Evolutionary conservation across 371 early-diverging fungal species (phyloP), one percentile per base, ranked within the genome.

Genomic region (Zychaea mexicana): DNA sequence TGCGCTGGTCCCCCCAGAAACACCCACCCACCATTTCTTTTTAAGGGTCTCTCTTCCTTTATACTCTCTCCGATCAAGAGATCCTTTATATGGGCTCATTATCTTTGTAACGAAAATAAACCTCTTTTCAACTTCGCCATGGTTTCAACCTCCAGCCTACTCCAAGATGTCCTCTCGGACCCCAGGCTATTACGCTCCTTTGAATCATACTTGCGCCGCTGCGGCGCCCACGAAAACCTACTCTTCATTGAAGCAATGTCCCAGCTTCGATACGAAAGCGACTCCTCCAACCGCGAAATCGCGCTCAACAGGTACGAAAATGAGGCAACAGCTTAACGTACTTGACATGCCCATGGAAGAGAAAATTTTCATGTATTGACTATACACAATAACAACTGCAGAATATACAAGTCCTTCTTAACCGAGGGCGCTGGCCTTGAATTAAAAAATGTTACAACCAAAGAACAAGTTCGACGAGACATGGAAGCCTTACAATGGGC

Each of bases 171-270:
- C 13, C 59, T 78, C 10, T 63, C 70, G 45, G 69, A 76, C 46
- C 76, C 76, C 5, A 69, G 58, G 22, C 52, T 76, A 15, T 49
- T 76, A 42, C 52, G 60, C 3, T 65, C 69, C 9, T 79, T 79
- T 53, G 79, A 79, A 61, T 22, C 47, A 2, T 79, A 57, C 36
- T 61, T 79, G 12, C 64, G 52, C 13, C 56, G 64, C 19, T 65
- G 45, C 12, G 60, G 62, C 62, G 73, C 74, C n/a, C 70, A 77
- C n/a, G 38, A 58, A 45, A 68, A 78, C 49, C 32, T 81, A n/a
- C 32, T 81, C 8, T 81, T 81, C 45, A 69, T 78, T n/a, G 79
- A 81, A 65, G 76, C 79, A 19, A 61, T 78, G 57, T 58, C 73
- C 36, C 77, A 81, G 38, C 27, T 81, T 32, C 60, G 66, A 31